Evolutionary conservation across 2,329 filamentous ascomycete species (phyloP).

Genomic region (Triangularia verruculosa): DNA sequence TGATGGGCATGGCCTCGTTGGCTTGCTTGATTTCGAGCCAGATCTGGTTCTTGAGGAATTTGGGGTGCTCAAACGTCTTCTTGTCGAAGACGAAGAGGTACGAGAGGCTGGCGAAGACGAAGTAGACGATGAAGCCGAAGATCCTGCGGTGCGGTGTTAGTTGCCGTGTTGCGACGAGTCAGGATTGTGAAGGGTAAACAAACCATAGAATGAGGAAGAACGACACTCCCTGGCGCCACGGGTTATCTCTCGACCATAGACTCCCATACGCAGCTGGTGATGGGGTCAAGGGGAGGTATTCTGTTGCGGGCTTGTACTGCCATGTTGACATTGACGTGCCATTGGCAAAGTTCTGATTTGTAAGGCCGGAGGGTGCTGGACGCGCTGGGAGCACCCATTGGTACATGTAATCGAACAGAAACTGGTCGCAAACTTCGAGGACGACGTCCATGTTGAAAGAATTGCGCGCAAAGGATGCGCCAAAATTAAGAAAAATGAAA

Average conservation of each 20-base stretch:
- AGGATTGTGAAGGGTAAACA: constrained; percentile 24
- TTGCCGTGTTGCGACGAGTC: background rate
- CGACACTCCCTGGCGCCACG: constrained; percentile 68
- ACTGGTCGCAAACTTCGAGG: constrained; percentile 80
- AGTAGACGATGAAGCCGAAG: constrained; percentile 83
- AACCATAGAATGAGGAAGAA: constrained; percentile 87
- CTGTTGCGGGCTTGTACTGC: constrained; percentile 70
- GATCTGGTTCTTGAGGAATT: constrained; percentile 93
- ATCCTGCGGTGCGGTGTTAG: constrained; percentile 54
- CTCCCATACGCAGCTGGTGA: constrained; percentile 76
- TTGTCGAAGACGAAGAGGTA: constrained; percentile 93
- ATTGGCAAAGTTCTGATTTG: constrained; percentile 48
- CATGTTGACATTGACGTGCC: constrained; percentile 60
- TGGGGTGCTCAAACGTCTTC: constrained; percentile 80
- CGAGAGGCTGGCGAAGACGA: constrained; percentile 75
- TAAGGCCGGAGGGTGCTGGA: constrained; percentile 51
- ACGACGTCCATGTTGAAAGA: constrained; percentile 82
- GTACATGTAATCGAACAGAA: constrained; percentile 76
- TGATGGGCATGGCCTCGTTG: constrained; percentile 71
- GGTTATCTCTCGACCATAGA: constrained; percentile 72
- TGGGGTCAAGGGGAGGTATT: constrained; percentile 67
- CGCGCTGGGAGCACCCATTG: constrained; percentile 64
- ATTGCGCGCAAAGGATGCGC: background rate
- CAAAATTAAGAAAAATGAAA: background rate
- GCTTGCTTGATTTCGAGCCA: constrained; percentile 81